Evolutionary conservation across 2,329 filamentous ascomycete species (phyloP).

Genomic region (Macrophomina phaseolina): DNA sequence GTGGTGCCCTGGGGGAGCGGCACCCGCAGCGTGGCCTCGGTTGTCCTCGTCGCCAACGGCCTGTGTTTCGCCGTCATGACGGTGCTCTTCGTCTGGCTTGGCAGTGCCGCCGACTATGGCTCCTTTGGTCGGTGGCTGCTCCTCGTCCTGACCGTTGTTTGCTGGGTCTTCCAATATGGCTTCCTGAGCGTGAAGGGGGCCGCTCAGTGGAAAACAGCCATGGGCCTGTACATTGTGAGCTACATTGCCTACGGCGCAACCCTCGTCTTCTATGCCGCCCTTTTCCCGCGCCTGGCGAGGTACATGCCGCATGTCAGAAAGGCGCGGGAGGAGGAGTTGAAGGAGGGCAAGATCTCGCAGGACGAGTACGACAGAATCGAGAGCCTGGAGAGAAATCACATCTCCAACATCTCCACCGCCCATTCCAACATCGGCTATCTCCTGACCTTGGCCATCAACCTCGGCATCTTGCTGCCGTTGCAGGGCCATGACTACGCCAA

Average conservation of each 20-base stretch:
- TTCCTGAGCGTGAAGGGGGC: slow-evolving; percentile 69
- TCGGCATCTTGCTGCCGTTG: slow-evolving; percentile 52
- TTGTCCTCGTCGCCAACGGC: slow-evolving; percentile 69
- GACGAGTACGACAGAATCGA: slow-evolving; percentile 67
- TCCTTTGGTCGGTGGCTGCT: slow-evolving; percentile 69
- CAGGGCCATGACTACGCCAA: slow-evolving; percentile 65
- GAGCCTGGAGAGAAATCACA: slow-evolving; percentile 66
- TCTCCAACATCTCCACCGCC: slow-evolving; percentile 63
- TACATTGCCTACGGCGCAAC: slow-evolving; percentile 70
- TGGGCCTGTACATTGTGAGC: slow-evolving; percentile 70
- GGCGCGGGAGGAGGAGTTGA: slow-evolving; percentile 53
- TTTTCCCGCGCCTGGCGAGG: slow-evolving; percentile 63
- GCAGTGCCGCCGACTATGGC: slow-evolving; percentile 58
- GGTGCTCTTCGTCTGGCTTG: slow-evolving; percentile 60
- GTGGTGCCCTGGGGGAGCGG: slow-evolving; percentile 29
- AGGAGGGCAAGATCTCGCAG: slow-evolving; percentile 59
- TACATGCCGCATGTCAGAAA: slow-evolving; percentile 60
- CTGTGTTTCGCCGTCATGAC: slow-evolving; percentile 72
- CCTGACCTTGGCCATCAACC: slow-evolving; percentile 59
- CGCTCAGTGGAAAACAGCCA: slow-evolving; percentile 64
- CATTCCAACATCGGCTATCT: slow-evolving; percentile 45
- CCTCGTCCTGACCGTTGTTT: slow-evolving; percentile 64
- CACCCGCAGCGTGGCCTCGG: slow-evolving; percentile 65
- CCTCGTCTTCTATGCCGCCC: slow-evolving; percentile 44
- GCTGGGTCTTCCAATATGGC: slow-evolving; percentile 68